Percentiles rank a stretch among this genome's conserved stretches.
phyloP scores from a whole-genome alignment of 2,329 filamentous ascomycete genomes.

The Cladosporium austrohemisphaericum region DNA sequence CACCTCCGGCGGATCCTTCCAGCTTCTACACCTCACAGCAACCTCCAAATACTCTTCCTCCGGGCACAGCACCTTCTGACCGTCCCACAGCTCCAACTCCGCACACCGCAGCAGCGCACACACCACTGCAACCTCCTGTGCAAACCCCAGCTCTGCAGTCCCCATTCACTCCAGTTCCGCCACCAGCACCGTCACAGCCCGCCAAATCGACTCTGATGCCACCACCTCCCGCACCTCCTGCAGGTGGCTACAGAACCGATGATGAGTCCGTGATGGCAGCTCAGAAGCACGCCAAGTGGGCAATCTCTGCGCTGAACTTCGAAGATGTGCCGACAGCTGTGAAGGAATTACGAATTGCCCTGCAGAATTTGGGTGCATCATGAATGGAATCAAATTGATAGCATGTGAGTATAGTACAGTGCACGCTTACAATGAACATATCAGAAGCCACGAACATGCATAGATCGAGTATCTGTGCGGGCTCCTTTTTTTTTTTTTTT shows the following conservation, averaged over 20 bases:
- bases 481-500: no score
- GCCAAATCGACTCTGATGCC: background rate
- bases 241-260: conserved; percentile 45
- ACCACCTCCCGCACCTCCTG: background rate
- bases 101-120: conserved; percentile 1
- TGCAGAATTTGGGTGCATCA: conserved; percentile 64
- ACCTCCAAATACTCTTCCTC: background rate
- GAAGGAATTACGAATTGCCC: conserved; percentile 72
- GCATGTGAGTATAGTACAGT: background rate
- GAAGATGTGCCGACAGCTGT: conserved; percentile 91
- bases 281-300: conserved; percentile 95
- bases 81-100: conserved; percentile 5
- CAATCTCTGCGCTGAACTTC: conserved; percentile 93
- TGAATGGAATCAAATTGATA: conserved; percentile 31
- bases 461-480: no score
- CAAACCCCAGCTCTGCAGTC: conserved; percentile 21
- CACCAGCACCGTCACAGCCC: conserved; percentile 12
- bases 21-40: conserved; percentile 22
- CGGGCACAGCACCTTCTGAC: conserved; percentile 4
- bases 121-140: conserved; percentile 16
- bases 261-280: conserved; percentile 70
- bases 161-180: conserved; percentile 15
- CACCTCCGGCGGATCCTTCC: conserved; percentile 15
- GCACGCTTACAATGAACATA: background rate
- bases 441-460: background rate